Evolutionary conservation across 1,284 basidiomycete species (phyloP).

Genomic region (Fomitopsis betulina): DNA sequence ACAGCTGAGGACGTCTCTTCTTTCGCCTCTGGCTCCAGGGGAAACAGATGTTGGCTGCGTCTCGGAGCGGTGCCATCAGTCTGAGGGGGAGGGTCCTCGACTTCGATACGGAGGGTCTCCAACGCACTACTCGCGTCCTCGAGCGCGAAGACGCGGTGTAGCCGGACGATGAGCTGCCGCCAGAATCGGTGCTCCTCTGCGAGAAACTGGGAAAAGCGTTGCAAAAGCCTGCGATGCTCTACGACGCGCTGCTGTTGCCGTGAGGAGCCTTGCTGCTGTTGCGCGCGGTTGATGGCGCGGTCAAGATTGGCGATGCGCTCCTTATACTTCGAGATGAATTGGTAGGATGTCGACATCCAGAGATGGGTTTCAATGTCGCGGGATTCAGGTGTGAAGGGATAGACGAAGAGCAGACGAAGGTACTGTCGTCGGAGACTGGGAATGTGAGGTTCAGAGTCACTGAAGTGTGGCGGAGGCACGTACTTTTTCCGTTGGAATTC

Average conservation of each 20-base stretch:
- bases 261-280: constrained; percentile 27
- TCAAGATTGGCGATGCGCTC: constrained; percentile 69
- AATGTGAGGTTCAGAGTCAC: constrained; percentile 7
- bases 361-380: constrained; percentile 79
- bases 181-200: constrained; percentile 87
- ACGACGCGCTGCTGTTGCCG: constrained; percentile 48
- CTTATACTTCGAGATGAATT: constrained; percentile 83
- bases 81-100: constrained; percentile 23
- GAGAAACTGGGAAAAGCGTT: constrained; percentile 84
- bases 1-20: constrained; percentile 26
- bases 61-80: constrained; percentile 14
- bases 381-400: constrained; percentile 73
- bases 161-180: constrained; percentile 68
- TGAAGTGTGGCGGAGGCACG: constrained; percentile 24
- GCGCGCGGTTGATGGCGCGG: constrained; percentile 44
- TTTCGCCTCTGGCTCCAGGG: constrained; percentile 36
- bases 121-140: constrained; percentile 55
- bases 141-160: constrained; percentile 66
- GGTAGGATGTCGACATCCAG: constrained; percentile 92
- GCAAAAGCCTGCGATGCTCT: constrained; percentile 81
- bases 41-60: constrained; percentile 54
- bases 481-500: constrained; percentile 84
- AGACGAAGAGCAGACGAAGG: constrained; percentile 68
- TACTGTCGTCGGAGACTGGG: constrained; percentile 73
- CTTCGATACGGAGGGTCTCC: constrained; percentile 49